Conservation (phyloP, 192 early-diverging fungal species). For the Rhizoclosmatium sp. region DNA sequence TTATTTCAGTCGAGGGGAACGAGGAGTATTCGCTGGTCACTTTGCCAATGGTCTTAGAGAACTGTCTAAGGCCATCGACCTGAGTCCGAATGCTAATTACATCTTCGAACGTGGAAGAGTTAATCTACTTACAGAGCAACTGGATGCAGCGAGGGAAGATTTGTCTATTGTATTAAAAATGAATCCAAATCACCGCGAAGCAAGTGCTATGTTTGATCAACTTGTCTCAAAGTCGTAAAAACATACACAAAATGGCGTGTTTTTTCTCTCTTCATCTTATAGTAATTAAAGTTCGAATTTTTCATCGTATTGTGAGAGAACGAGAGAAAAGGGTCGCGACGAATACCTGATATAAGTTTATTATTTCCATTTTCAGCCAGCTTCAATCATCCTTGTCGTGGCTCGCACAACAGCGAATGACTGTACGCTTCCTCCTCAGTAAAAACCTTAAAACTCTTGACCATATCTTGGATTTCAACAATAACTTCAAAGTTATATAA, state of each 20-base stretch:
- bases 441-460: slow-evolving; percentile 43
- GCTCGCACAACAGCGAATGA: slow-evolving; percentile 57
- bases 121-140: slow-evolving; percentile 16
- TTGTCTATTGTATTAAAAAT: slow-evolving; percentile 19
- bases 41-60: slow-evolving; percentile 28
- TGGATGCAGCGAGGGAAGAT: slow-evolving; percentile 44
- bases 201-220: slow-evolving; percentile 38
- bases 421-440: slow-evolving; percentile 62
- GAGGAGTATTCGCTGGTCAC: slow-evolving; percentile 32
- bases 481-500: slow-evolving; percentile 54
- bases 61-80: slow-evolving; percentile 46
- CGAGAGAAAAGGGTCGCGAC: neutral
- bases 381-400: slow-evolving; percentile 32
- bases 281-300: no score
- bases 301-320: neutral
- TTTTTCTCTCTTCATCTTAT: no score
- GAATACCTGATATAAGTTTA: neutral
- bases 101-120: slow-evolving; percentile 25
- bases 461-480: slow-evolving; percentile 60
- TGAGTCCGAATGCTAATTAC: slow-evolving; percentile 2
- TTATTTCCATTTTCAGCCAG: neutral
- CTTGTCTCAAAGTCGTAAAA: slow-evolving; percentile 11
- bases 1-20: slow-evolving; percentile 40
- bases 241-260: neutral
- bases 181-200: slow-evolving; percentile 40